These are phyloP conservation scores for Clarireedia hainanense DNA, from an alignment of 2,329 filamentous ascomycete species.

Conservation along the genomic window DNA sequence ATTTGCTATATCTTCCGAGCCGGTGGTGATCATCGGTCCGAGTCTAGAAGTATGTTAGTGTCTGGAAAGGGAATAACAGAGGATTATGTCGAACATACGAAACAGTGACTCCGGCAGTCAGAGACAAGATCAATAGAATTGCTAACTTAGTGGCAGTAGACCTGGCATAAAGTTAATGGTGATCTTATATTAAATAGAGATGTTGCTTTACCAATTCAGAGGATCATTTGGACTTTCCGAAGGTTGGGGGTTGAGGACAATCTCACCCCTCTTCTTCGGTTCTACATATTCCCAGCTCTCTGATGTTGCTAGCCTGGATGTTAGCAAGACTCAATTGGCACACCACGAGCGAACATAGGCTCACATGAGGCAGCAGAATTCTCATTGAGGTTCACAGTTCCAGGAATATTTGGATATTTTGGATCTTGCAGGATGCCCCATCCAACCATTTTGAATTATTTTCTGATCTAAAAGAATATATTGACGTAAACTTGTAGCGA, in stretches of 20 bases:
- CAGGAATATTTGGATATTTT: conserved; percentile 24
- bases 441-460: conserved; percentile 15
- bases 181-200: conserved; percentile 21
- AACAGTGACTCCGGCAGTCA: conserved; percentile 24
- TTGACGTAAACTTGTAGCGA: not conserved
- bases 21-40: conserved; percentile 35
- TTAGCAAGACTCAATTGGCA: not conserved
- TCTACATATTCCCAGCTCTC: conserved; percentile 22
- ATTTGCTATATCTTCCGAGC: conserved; percentile 28
- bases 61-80: conserved; percentile 12
- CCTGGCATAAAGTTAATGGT: not conserved
- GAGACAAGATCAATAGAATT: conserved; percentile 21
- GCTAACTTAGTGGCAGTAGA: conserved; percentile 21
- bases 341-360: not conserved
- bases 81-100: conserved; percentile 16
- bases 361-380: conserved; percentile 15
- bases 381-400: conserved; percentile 22
- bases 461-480: not conserved
- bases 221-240: conserved; percentile 46
- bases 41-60: conserved; percentile 22
- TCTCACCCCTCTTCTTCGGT: conserved; percentile 36
- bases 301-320: conserved; percentile 10
- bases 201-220: conserved; percentile 37
- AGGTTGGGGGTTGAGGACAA: conserved; percentile 46
- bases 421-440: conserved; percentile 26